Percentiles rank a stretch among this genome's conserved stretches.
Conservation (phyloP, 2,329 filamentous ascomycete species). For the Dothideomycetidae sp. region DNA sequence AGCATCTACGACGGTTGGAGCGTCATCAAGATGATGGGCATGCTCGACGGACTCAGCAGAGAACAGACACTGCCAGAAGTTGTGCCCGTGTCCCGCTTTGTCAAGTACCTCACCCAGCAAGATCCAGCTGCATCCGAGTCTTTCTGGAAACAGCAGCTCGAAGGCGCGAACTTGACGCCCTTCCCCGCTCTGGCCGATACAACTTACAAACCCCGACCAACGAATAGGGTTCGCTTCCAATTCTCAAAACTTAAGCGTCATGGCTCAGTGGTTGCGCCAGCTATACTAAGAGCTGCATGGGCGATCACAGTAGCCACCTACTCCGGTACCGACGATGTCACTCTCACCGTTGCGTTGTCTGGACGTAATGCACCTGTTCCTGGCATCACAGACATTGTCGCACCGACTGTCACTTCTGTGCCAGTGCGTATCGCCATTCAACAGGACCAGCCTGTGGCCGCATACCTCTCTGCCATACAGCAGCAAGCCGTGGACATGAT, state of each 20-base stretch:
- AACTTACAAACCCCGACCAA: background rate
- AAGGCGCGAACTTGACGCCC: background rate
- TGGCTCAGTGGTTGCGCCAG: background rate
- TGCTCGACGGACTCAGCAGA: too few relatives aligned
- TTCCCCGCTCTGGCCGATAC: background rate
- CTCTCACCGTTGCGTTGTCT: background rate
- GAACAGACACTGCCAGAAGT: too few relatives aligned
- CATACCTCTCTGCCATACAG: background rate
- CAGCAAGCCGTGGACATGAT: background rate
- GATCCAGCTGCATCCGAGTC: background rate
- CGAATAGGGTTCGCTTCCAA: too few relatives aligned
- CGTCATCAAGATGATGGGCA: background rate
- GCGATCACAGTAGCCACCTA: background rate
- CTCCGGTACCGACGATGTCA: background rate
- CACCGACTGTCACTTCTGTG: constrained; percentile 2
- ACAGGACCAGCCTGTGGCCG: background rate
- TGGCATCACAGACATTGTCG: background rate
- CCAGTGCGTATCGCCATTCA: background rate
- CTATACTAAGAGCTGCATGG: constrained; percentile 2
- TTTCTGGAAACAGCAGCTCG: constrained; percentile 1
- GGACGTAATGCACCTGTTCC: background rate
- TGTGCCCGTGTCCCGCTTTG: background rate
- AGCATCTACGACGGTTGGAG: constrained; percentile 3
- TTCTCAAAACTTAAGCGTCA: background rate
- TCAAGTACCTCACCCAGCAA: background rate